Percentiles rank a stretch among this genome's conserved stretches.
These are phyloP conservation scores for Cucumis cinereus DNA, from an alignment of 306 rosid genomes.

Conservation along the genomic window DNA sequence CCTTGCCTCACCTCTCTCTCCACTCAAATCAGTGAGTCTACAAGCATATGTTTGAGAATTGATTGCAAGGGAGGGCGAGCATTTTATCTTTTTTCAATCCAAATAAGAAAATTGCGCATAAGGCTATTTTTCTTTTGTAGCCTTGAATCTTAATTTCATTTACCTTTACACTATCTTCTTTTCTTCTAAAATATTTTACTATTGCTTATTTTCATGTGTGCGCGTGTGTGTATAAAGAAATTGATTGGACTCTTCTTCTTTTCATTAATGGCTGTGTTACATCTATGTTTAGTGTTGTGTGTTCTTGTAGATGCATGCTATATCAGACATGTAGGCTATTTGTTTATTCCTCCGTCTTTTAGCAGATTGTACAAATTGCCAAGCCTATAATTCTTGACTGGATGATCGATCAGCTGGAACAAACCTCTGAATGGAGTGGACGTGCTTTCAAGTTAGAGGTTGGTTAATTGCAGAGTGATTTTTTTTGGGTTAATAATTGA, in stretches of 20 bases:
- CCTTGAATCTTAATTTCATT: background rate
- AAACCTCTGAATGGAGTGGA: slow-evolving; percentile 44
- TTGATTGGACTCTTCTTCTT: background rate
- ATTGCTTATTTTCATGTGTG: background rate
- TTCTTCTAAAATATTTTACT: background rate
- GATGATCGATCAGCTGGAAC: slow-evolving; percentile 43
- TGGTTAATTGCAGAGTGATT: slow-evolving; percentile 6
- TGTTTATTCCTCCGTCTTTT: slow-evolving; percentile 1
- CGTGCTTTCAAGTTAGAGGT: slow-evolving; percentile 48
- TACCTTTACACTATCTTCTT: background rate
- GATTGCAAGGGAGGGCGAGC: background rate
- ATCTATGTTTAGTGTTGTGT: background rate
- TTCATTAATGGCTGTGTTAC: background rate
- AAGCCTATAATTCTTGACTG: slow-evolving; percentile 48
- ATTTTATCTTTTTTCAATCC: background rate
- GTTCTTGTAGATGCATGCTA: background rate
- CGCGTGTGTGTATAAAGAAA: background rate
- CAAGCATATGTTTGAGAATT: background rate
- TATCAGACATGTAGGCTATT: background rate
- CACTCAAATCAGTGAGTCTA: background rate
- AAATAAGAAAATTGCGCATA: background rate
- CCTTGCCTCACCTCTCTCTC: background rate
- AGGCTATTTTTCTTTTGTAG: too few relatives aligned
- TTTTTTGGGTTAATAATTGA: slow-evolving; percentile 3
- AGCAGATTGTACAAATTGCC: slow-evolving; percentile 42